Conservation (phyloP, 1,139 yeast genomes). For the Suhomyces bokatorum region DNA sequence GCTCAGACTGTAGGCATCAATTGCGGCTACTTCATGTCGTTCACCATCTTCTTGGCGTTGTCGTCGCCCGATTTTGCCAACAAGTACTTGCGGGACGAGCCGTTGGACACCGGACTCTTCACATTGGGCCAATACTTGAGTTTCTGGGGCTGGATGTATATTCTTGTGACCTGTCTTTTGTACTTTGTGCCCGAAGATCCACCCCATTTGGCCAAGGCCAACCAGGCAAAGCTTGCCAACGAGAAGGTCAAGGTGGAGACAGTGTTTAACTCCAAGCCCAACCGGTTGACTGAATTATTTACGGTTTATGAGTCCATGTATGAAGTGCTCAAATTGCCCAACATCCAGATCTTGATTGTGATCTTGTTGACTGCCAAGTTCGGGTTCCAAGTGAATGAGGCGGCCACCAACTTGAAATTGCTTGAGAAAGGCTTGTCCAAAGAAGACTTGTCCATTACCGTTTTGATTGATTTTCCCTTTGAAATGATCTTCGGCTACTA, state of each 20-base stretch:
- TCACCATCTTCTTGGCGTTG: slow-evolving; percentile 86
- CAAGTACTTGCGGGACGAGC: slow-evolving; percentile 65
- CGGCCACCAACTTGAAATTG: slow-evolving; percentile 88
- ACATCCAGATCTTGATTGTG: slow-evolving; percentile 71
- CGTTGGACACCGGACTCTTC: slow-evolving; percentile 65
- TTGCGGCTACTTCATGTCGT: slow-evolving; percentile 87
- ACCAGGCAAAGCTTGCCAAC: slow-evolving; percentile 39
- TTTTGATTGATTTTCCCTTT: slow-evolving; percentile 91
- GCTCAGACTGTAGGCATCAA: slow-evolving; percentile 96
- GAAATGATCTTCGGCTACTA: slow-evolving; percentile 94
- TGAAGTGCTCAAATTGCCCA: slow-evolving; percentile 70
- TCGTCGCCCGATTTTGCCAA: slow-evolving; percentile 93
- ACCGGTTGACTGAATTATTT: slow-evolving; percentile 31
- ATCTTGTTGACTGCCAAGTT: slow-evolving; percentile 80
- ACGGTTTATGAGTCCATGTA: slow-evolving; percentile 76
- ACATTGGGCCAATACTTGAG: slow-evolving; percentile 72
- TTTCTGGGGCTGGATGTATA: slow-evolving; percentile 75
- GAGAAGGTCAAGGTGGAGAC: slow-evolving; percentile 33
- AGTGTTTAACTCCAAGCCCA: slow-evolving; percentile 28
- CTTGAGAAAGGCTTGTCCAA: slow-evolving; percentile 92
- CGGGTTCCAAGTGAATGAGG: slow-evolving; percentile 95
- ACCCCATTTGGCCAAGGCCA: slow-evolving; percentile 41
- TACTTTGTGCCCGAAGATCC: slow-evolving; percentile 70
- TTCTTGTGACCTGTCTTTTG: slow-evolving; percentile 65
- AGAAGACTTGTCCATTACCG: slow-evolving; percentile 92